phyloP scores from a whole-genome alignment of 164 flowering plant genomes.

The Liquidambar formosana region DNA sequence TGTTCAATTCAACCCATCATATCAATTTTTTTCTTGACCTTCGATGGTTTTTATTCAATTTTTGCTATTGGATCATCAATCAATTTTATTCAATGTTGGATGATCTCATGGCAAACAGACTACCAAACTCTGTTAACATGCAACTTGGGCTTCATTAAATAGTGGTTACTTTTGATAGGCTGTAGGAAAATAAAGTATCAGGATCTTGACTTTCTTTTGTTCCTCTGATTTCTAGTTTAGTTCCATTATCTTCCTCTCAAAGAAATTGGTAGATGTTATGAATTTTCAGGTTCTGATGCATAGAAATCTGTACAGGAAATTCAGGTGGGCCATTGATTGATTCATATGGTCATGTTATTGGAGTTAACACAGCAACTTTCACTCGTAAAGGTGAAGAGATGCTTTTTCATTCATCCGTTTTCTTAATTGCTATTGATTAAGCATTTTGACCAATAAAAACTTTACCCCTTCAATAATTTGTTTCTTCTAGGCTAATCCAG shows the following conservation, averaged over 20 bases:
- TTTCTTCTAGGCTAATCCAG: not conserved
- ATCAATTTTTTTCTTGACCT: too few species aligned
- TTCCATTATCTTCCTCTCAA: not conserved
- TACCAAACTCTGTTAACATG: not conserved
- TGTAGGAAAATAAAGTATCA: too few species aligned
- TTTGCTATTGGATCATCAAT: not conserved
- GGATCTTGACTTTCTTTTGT: not conserved
- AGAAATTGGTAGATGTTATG: not conserved
- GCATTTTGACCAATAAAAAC: not conserved
- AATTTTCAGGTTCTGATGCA: conserved; percentile 3
- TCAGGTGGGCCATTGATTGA: conserved; percentile 92
- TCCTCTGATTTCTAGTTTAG: not conserved
- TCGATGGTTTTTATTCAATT: not conserved
- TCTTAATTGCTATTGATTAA: not conserved
- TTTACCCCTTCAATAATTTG: too few species aligned
- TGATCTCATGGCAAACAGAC: not conserved
- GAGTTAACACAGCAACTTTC: conserved; percentile 92
- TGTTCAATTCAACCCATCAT: not conserved
- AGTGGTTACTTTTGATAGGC: not conserved
- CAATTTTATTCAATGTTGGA: not conserved
- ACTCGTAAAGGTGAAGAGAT: conserved; percentile 75
- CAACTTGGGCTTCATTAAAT: not conserved
- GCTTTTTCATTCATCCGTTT: not conserved
- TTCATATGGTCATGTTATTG: conserved; percentile 86
- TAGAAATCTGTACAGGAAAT: conserved; percentile 54